Base-by-base conservation (phyloP, 2,329 filamentous ascomycete species). In the Shiraia bambusicola region DNA sequence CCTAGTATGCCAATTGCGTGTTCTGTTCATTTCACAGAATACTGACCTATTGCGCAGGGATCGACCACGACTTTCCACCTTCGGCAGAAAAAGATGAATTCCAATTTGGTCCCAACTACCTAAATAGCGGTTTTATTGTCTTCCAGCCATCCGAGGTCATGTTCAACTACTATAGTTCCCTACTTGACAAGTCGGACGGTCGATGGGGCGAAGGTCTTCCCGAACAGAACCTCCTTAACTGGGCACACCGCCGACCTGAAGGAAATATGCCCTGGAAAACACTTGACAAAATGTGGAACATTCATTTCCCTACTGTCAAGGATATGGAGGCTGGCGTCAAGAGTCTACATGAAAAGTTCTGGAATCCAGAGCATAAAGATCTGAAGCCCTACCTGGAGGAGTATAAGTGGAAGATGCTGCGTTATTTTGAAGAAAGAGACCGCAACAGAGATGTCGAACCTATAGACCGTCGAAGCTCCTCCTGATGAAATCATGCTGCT, bases 321-420 rank as follows among this genome's bases (percentile, higher is more conserved):
- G 65, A 69, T 40, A 25, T 68, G 25, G 40, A 63, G 12, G 56
- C 55, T 9, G 66, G 66, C 1, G 62, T 66, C 15, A 49, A 47
- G 37, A 60, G 49, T 28, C 35, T 69, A 39, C 66, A 69, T 31
- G 63, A 61, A 44, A 69, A 69, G 50, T 70, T 59, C 58, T 69
- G 67, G 66, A 29, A 39, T 10, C 39, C 47, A 11, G 26, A 39
- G 4, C 34, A 57, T 27, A 17, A 46, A 17, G 56, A 60, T 24
- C 36, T 63, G 32, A 42, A 39, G 28, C 45, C 50, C 10, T 65
- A 55, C 28, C 43, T 66, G 30, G 41, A 48, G 30, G 56, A 47
- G 29, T 60, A 58, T 56, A 45, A 63, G 33, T 66, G 61, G 59
- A 45, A 56, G 30, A 68, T 67, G 65, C 57, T 66, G 47, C 63